phyloP scores from a whole-genome alignment of 345 rosid species.

The Eucalyptus cladocalyx region DNA sequence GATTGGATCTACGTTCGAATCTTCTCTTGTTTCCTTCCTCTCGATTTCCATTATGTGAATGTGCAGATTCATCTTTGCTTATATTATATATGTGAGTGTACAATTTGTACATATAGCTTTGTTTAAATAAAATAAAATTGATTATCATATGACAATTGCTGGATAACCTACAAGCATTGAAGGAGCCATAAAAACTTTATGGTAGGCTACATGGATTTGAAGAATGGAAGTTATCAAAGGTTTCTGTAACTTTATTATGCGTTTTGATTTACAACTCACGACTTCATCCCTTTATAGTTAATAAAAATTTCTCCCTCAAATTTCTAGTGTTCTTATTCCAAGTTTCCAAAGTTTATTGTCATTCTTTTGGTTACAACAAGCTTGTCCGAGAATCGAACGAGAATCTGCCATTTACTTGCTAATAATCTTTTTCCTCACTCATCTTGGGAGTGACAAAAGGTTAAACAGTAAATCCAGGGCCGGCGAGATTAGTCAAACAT shows the following conservation, averaged over 20 bases:
- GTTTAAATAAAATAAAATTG: too few species aligned
- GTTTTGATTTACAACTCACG: too few species aligned
- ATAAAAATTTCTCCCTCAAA: too few species aligned
- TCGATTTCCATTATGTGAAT: neutral
- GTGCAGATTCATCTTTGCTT: neutral
- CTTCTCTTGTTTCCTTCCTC: neutral
- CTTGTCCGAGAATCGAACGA: neutral
- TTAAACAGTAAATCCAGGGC: neutral
- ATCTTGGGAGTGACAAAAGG: neutral
- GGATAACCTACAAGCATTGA: too few species aligned
- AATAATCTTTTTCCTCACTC: neutral
- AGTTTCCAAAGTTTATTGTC: too few species aligned
- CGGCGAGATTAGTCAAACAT: neutral
- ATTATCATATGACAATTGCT: too few species aligned
- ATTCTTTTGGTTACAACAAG: neutral
- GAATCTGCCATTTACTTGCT: neutral
- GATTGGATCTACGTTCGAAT: neutral
- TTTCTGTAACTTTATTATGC: too few species aligned
- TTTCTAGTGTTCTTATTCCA: too few species aligned
- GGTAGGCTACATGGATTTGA: too few species aligned
- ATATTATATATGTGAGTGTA: neutral
- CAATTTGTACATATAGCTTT: neutral
- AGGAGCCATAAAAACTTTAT: too few species aligned
- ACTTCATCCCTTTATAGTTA: too few species aligned
- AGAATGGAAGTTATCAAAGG: too few species aligned